phyloP scores from a whole-genome alignment of 208 protist genomes.

The Trichomonas tenax region DNA sequence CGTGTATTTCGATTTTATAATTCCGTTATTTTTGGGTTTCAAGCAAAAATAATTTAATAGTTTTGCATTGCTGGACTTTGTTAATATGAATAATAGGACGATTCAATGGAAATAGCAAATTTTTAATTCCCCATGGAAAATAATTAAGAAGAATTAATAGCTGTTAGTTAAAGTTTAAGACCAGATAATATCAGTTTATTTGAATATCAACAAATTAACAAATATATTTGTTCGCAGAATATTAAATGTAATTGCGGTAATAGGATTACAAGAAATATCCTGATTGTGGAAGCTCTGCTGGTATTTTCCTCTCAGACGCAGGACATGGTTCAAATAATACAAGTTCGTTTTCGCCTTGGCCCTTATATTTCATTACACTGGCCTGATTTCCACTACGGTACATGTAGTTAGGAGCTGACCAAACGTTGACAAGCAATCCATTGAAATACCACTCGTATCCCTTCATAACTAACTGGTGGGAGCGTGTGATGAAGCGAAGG shows the following conservation, averaged over 20 bases:
- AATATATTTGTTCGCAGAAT: not conserved
- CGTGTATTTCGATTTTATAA: too few species aligned
- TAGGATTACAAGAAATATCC: not conserved
- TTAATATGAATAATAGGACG: too few species aligned
- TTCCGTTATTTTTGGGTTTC: too few species aligned
- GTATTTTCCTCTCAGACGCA: not conserved
- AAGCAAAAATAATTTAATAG: too few species aligned
- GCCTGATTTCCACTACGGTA: constrained; percentile 48
- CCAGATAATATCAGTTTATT: not conserved
- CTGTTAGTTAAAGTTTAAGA: too few species aligned
- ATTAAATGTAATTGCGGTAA: not conserved
- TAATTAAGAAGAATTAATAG: too few species aligned
- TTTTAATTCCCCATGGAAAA: too few species aligned
- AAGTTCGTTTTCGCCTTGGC: constrained; percentile 47
- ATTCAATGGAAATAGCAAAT: not conserved
- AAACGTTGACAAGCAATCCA: constrained; percentile 47
- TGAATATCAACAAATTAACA: not conserved
- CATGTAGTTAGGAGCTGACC: constrained; percentile 52
- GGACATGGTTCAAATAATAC: not conserved
- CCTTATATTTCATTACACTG: constrained; percentile 63
- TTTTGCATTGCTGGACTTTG: too few species aligned
- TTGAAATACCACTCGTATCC: constrained; percentile 53
- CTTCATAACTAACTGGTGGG: constrained; percentile 53
- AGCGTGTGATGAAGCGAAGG: constrained; percentile 63
- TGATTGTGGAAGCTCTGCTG: not conserved